phyloP scores from a whole-genome alignment of 257 asterid genomes.

The Forsythia suspensa region DNA sequence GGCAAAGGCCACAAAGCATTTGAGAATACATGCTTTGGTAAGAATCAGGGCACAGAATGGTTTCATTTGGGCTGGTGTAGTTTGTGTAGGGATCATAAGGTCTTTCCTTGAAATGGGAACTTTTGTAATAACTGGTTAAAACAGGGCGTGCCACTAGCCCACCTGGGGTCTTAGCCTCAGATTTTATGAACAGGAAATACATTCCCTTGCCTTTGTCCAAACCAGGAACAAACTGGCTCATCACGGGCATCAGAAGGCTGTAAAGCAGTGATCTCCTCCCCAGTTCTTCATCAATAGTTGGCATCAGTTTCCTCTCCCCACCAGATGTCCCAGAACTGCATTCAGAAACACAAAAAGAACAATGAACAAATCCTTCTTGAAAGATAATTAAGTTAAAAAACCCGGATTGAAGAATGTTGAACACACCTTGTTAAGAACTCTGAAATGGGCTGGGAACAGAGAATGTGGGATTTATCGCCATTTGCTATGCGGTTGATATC shows the following conservation, averaged over 20 bases:
- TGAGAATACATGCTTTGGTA: slow-evolving; percentile 53
- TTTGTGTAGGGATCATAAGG: slow-evolving; percentile 41
- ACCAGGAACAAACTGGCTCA: slow-evolving; percentile 40
- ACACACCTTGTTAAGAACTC: slow-evolving; percentile 38
- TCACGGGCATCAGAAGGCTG: slow-evolving; percentile 47
- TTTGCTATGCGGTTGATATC: slow-evolving; percentile 33
- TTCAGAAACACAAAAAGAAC: background rate
- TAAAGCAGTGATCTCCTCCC: slow-evolving; percentile 35
- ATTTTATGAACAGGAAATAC: slow-evolving; percentile 36
- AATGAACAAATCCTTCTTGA: background rate
- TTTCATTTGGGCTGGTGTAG: slow-evolving; percentile 43
- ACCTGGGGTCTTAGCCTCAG: slow-evolving; percentile 41
- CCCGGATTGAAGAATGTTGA: background rate
- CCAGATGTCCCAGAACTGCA: slow-evolving; percentile 40
- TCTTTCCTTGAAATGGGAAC: slow-evolving; percentile 33
- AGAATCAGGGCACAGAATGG: slow-evolving; percentile 40
- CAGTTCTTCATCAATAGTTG: slow-evolving; percentile 43
- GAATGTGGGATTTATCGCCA: slow-evolving; percentile 37
- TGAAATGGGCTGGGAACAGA: slow-evolving; percentile 33
- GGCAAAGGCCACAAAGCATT: slow-evolving; percentile 48
- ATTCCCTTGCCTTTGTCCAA: slow-evolving; percentile 43
- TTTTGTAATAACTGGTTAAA: slow-evolving; percentile 40
- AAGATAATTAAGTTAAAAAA: background rate
- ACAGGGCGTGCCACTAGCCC: slow-evolving; percentile 42
- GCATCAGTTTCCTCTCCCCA: slow-evolving; percentile 46